Evolutionary conservation across 129 eudicot genomes (phyloP), one percentile per base, ranked within the genome.

Genomic region (Escallonia rubra): DNA sequence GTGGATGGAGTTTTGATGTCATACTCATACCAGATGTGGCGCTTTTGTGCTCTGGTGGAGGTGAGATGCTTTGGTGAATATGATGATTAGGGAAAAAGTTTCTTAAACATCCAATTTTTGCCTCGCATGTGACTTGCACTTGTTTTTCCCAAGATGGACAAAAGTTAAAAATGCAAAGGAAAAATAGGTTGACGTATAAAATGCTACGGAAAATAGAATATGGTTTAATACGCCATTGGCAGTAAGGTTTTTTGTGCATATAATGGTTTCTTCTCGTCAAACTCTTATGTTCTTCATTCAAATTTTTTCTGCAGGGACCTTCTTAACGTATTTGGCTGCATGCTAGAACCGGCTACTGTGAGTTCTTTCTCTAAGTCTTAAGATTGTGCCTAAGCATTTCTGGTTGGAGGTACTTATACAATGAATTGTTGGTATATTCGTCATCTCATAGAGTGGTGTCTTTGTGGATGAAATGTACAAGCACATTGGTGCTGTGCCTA

Each of bases 321-420:
- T 43, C 48, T 90, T 64, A 90, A 90, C 65, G 71, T 90, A 41
- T 60, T 82, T 72, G 97, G 97, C 66, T 90, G 97, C 80, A 51
- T 78, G 72, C 86, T 90, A 47, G 96, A 90, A 80, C 97, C 97
- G 47, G 84, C 95, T 41, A 90, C 97, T 39, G 96, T 87, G 64
- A 82, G 95, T 83, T 65, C 69, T 49, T 44, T 51, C 8, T 42
- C 52, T 76, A 8, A 8, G 34, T 53, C 38, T 16, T 15, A 53
- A 14, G 34, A 23, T 23, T 23, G 34, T 0, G 34, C 34, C 34
- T 23, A 12, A 51, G 70, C 15, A 15, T 59, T 48, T 13, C 59
- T 66, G 10, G 40, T 49, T 58, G n/a, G 48, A 23, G 34, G 34
- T 23, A 23, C 34, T 23, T 23, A 23, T 0, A 23, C 34, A 23